Base-by-base conservation (phyloP, 805 yeast species). In the Metschnikowia picachoensis region DNA sequence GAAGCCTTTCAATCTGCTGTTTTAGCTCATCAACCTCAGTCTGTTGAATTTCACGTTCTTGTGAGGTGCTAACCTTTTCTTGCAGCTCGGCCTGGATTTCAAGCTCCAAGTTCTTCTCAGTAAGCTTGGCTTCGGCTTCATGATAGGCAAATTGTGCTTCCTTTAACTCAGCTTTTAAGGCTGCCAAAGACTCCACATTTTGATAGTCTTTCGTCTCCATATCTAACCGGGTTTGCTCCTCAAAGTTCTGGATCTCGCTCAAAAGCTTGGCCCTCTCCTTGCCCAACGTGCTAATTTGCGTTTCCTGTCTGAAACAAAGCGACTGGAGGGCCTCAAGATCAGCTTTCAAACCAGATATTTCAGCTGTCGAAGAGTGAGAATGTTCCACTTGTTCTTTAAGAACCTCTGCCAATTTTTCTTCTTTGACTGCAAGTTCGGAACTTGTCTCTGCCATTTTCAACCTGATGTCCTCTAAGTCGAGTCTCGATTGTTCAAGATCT, bases 111-210 rank as follows among this genome's bases (percentile, higher is more conserved):
- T 30, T 35, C 1, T 30, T 35, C 30, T 35, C 39, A 9, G 35
- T 15, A n/a, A 37, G 27, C 12, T 20, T 33, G 4, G 20, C 29
- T 34, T 42, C 37, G 0, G 36, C 28, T 38, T 43, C 43, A 32
- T 39, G 25, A 20, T 20, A 20, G 25, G 25, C 25, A 20, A 7
- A 20, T 20, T 20, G 25, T 20, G 25, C 25, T 20, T 41, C 27
- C 25, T 46, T 44, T 40, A 35, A 41, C 15, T 45, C 44, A 15
- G 35, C 35, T 27, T 37, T 17, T 27, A 29, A 25, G 8, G 6
- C 39, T 36, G 25, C 20, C 20, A 30, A 27, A n/a, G 30, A 20
- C n/a, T 35, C 28, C 33, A 14, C 8, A 11, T 17, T 28, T 16
- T 16, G 17, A n/a, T 34, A n/a, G 13, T 35, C 30, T 20, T 35